These are phyloP conservation scores for Monosporozyma unispora DNA, from an alignment of 805 yeast genomes.

Conservation along the genomic window DNA sequence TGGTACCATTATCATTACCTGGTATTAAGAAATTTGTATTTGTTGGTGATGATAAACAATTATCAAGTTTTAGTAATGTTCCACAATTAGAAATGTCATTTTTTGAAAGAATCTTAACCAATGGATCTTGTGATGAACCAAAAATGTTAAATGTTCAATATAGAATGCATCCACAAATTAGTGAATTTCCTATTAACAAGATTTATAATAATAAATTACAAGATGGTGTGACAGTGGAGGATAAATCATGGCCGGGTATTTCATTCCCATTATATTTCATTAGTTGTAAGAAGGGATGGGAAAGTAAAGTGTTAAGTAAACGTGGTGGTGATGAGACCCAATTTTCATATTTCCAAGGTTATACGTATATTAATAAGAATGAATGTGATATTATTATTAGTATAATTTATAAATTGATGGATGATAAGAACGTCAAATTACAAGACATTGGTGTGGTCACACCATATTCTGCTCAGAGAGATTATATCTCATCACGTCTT, in stretches of 20 bases:
- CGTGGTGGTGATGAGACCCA: slow-evolving; percentile 28
- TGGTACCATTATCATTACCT: slow-evolving; percentile 61
- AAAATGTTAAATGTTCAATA: slow-evolving; percentile 64
- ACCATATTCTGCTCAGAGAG: slow-evolving; percentile 71
- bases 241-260: slow-evolving; percentile 40
- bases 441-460: slow-evolving; percentile 58
- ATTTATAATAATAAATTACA: slow-evolving; percentile 42
- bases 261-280: slow-evolving; percentile 57
- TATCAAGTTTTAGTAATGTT: slow-evolving; percentile 62
- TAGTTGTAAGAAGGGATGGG: slow-evolving; percentile 40
- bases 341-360: slow-evolving; percentile 35
- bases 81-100: slow-evolving; percentile 58
- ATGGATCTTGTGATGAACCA: slow-evolving; percentile 52
- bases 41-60: slow-evolving; percentile 70
- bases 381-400: slow-evolving; percentile 44
- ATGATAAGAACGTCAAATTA: slow-evolving; percentile 43
- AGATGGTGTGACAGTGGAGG: slow-evolving; percentile 51
- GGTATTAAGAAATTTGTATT: slow-evolving; percentile 60
- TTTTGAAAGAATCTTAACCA: slow-evolving; percentile 56
- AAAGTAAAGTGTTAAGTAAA: slow-evolving; percentile 39
- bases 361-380: slow-evolving; percentile 47
- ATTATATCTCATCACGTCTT: slow-evolving; percentile 43
- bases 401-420: slow-evolving; percentile 41
- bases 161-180: slow-evolving; percentile 57
- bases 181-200: slow-evolving; percentile 46